Percentiles rank a stretch among this genome's conserved stretches.
These are phyloP conservation scores for Craspedostauros australis DNA, from an alignment of 108 stramenopile species.

Conservation along the genomic window DNA sequence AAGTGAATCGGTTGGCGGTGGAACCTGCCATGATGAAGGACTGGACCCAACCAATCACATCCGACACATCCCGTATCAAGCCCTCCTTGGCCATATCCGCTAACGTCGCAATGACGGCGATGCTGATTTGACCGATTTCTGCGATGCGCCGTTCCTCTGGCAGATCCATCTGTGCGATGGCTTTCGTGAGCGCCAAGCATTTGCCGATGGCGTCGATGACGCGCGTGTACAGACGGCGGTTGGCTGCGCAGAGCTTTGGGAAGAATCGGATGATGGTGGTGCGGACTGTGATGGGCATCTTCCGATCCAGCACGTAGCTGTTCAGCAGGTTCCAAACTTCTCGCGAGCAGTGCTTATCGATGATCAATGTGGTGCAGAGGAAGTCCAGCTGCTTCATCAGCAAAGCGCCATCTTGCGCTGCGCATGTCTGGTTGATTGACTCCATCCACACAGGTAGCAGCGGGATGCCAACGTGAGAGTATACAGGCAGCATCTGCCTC, in stretches of 20 bases:
- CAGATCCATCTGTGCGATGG: constrained; percentile 16
- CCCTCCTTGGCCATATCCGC: constrained; percentile 59
- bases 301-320: constrained; percentile 14
- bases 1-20: constrained; percentile 30
- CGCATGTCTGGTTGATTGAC: constrained; percentile 22
- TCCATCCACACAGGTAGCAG: constrained; percentile 30
- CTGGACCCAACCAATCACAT: constrained; percentile 63
- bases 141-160: not conserved
- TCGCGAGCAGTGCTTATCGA: constrained; percentile 62
- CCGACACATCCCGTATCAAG: constrained; percentile 56
- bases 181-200: constrained; percentile 7
- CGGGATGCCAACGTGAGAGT: constrained; percentile 42
- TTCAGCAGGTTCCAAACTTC: constrained; percentile 58
- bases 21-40: constrained; percentile 41
- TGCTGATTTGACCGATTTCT: constrained; percentile 27
- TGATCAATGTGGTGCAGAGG: constrained; percentile 31
- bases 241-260: constrained; percentile 49
- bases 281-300: constrained; percentile 35
- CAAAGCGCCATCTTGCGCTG: constrained; percentile 8
- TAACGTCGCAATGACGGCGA: constrained; percentile 61
- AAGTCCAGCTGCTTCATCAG: constrained; percentile 26
- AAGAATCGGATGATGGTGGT: constrained; percentile 44
- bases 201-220: constrained; percentile 49
- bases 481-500: constrained; percentile 11
- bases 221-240: constrained; percentile 60